Evolutionary conservation across 176 grass and related monocot genomes (phyloP).

Genomic region (Poa pratensis): DNA sequence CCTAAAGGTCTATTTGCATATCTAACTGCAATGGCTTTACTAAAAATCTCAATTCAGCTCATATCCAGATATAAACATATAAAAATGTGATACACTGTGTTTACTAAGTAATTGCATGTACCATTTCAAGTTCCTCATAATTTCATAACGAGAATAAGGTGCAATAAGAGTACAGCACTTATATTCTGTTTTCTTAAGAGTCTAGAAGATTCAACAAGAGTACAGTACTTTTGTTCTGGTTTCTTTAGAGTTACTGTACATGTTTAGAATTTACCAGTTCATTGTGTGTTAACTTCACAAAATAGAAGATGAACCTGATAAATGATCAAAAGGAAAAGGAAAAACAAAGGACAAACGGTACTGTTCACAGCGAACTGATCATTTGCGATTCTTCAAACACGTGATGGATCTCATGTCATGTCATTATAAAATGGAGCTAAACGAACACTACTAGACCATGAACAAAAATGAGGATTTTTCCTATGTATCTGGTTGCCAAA

Average conservation of each 20-base stretch:
- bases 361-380: background rate
- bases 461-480: slow-evolving; percentile 2
- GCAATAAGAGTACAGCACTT: background rate
- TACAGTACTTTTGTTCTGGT: background rate
- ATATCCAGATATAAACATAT: slow-evolving; percentile 4
- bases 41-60: slow-evolving; percentile 24
- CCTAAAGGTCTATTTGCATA: background rate
- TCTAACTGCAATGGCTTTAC: slow-evolving; percentile 1
- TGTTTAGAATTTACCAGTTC: slow-evolving; percentile 1
- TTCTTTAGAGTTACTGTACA: slow-evolving; percentile 16
- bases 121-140: slow-evolving; percentile 9
- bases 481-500: background rate
- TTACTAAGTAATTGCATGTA: background rate
- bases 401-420: background rate
- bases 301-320: slow-evolving; percentile 16
- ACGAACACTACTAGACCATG: background rate
- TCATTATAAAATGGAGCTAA: slow-evolving; percentile 1
- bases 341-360: slow-evolving; percentile 14
- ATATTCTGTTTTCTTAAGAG: background rate
- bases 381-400: slow-evolving; percentile 13
- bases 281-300: slow-evolving; percentile 7
- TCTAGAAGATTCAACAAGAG: slow-evolving; percentile 17
- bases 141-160: background rate
- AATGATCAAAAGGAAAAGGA: slow-evolving; percentile 4
- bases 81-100: background rate